Base-by-base conservation (phyloP, 2,329 filamentous ascomycete species). In the Mariannaea sp. region DNA sequence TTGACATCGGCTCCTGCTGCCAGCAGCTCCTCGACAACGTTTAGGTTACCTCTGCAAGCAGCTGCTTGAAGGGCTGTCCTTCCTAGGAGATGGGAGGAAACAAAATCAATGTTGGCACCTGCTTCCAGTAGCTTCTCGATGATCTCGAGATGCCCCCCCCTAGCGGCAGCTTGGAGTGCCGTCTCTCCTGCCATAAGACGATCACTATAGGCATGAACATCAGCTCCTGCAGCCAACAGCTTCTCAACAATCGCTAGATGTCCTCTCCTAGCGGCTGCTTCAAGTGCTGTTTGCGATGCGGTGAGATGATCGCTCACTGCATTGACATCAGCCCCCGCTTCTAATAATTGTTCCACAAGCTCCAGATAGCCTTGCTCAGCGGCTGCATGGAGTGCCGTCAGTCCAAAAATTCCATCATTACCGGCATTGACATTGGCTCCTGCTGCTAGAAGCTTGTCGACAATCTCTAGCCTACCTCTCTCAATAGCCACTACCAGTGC, bases 381-480 rank as follows among this genome's bases (percentile, higher is more conserved):
- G 22, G 22, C 22, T 24, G 22, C 22, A 9, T 47, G 33, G 1
- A 47, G 24, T 12, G 17, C 44, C 3, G 35, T 40, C 13, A 9
- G 5, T 20, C 13, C 22, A 8, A 24, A 24, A 19, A 1, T n/a
- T n/a, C 38, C 7, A 38, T 9, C n/a, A 38, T 20, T 3, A 38
- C 32, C 20, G 19, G 32, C 43, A 46, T 46, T 46, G 13, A 38
- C 20, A 27, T 46, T 14, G n/a, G 43, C 43, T 17, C 43, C 43
- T 2, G 8, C 32, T 9, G 3, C 19, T 12, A 45, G 13, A 7
- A 45, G n/a, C 30, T 20, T 13, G 10, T 30, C 10, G 22, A 47
- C 24, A 14, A 32, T 16, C 2, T 26, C 6, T 10, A 14, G 10
- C 4, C 30, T 4, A 2, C 33, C 33, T 1, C 14, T 20, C 4